Conservation (phyloP, 2,329 filamentous ascomycete genomes). For the Ceratocystis harringtonii region DNA sequence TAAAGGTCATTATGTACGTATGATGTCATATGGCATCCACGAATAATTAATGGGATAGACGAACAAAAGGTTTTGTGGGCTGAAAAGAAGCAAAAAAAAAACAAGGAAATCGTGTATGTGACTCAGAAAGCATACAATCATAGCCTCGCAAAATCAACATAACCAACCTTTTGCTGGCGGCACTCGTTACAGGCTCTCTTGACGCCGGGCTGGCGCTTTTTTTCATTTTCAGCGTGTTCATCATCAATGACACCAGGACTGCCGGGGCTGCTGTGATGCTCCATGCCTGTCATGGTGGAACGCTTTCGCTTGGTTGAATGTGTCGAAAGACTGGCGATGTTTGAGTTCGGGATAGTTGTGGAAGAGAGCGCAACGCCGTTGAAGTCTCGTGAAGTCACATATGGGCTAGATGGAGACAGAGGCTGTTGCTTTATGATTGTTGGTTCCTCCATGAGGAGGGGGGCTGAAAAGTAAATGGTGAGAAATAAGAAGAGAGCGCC, state of each 20-base stretch:
- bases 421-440: constrained; percentile 7
- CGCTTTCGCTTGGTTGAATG: constrained; percentile 49
- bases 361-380: constrained; percentile 18
- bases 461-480: neutral
- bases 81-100: too few species aligned
- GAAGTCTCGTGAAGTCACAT: constrained; percentile 10
- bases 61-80: too few species aligned
- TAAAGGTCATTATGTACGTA: neutral
- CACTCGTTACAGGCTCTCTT: constrained; percentile 78
- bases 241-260: constrained; percentile 45
- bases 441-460: constrained; percentile 8
- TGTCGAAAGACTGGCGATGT: constrained; percentile 27
- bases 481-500: neutral
- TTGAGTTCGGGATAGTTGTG: constrained; percentile 32
- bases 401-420: constrained; percentile 10
- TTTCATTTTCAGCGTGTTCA: constrained; percentile 39
- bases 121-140: constrained; percentile 10
- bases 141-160: neutral
- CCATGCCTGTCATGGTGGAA: constrained; percentile 35
- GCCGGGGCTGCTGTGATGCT: constrained; percentile 40
- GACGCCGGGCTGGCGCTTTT: constrained; percentile 51
- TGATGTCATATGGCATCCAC: neutral
- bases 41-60: too few species aligned
- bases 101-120: constrained; percentile 11
- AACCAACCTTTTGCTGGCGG: constrained; percentile 65